Conservation (phyloP, 1,284 basidiomycete genomes). For the Ustilago curta region DNA sequence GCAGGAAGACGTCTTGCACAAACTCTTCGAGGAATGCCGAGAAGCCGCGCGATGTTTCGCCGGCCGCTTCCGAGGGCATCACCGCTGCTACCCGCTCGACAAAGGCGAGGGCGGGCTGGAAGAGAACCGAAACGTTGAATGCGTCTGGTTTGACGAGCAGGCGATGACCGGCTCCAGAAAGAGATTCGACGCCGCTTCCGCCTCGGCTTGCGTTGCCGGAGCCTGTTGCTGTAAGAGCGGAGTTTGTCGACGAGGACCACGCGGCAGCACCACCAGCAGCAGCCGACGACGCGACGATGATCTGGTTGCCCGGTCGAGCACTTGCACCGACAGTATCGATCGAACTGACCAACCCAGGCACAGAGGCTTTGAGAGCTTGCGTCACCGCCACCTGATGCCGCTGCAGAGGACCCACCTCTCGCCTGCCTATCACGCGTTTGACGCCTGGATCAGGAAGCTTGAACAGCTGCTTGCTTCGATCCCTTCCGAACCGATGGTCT, state of each 20-base stretch:
- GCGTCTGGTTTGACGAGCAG: slow-evolving; percentile 89
- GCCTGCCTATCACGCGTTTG: slow-evolving; percentile 71
- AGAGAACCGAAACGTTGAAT: slow-evolving; percentile 92
- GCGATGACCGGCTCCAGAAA: slow-evolving; percentile 78
- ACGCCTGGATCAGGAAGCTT: slow-evolving; percentile 78
- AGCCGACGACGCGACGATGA: slow-evolving; percentile 28
- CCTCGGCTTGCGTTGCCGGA: background rate
- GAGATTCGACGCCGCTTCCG: slow-evolving; percentile 18
- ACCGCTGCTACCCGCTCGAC: slow-evolving; percentile 75
- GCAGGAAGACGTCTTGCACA: slow-evolving; percentile 90
- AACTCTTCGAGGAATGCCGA: slow-evolving; percentile 90
- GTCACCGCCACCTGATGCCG: slow-evolving; percentile 87
- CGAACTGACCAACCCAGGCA: slow-evolving; percentile 84
- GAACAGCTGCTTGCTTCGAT: slow-evolving; percentile 75
- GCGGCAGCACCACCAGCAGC: background rate
- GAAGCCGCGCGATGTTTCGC: slow-evolving; percentile 72
- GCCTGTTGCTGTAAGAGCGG: background rate
- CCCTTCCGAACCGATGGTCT: slow-evolving; percentile 54
- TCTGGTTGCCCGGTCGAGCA: slow-evolving; percentile 19
- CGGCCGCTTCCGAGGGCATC: slow-evolving; percentile 61
- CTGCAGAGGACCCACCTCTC: slow-evolving; percentile 74
- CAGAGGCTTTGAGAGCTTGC: slow-evolving; percentile 84
- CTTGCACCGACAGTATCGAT: slow-evolving; percentile 26
- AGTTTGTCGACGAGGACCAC: background rate
- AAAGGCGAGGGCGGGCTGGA: slow-evolving; percentile 91